Evolutionary conservation across 2,329 filamentous ascomycete genomes (phyloP), one percentile per base, ranked within the genome.

Genomic region (Dothidotthia symphoricarpi): DNA sequence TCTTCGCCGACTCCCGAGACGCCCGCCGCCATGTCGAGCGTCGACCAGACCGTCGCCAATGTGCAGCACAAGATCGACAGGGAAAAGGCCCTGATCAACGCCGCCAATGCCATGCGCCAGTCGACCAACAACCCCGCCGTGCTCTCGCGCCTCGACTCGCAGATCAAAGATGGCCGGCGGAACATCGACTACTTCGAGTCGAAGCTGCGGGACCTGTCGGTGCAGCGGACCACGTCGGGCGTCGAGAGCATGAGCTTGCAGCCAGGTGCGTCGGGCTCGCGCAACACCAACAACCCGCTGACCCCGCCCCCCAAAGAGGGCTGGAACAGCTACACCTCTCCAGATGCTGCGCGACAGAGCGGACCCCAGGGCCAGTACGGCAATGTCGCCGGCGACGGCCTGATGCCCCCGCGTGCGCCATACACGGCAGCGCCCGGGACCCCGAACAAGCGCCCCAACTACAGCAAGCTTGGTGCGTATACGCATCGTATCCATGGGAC

Each of bases 41-140:
- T 79, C 66, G 78, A 83, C 63, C 76, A 81, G 55, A 75, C 80
- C 51, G 77, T 82, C 70, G 82, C 82, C 71, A 86, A 88, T 69
- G 89, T 98, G 73, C 82, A 86, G 73, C 86, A 84, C 75, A 97
- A 98, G 85, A 97, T 98, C 70, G 88, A 96, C 76, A 84, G 91
- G 68, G 93, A 98, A 73, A 91, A 90, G 77, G 86, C 85, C 60
- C 83, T 97, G 63, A 93, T 98, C 76, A 86, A 86, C 69, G 91
- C 88, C 60, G 91, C 91, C 55, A 93, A 88, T 71, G 82, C 86
- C 58, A 95, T 98, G 90, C 86, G 89, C 71, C 85, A 90, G 71
- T 90, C 93, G 69, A 96, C 91, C 57, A 88, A 88, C 74, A 98
- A 98, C 70, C 86, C 90, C 55, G 80, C 83, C 46, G 91, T 97